Evolutionary conservation across 2,329 filamentous ascomycete genomes (phyloP).

Genomic region (Fusarium sp.): DNA sequence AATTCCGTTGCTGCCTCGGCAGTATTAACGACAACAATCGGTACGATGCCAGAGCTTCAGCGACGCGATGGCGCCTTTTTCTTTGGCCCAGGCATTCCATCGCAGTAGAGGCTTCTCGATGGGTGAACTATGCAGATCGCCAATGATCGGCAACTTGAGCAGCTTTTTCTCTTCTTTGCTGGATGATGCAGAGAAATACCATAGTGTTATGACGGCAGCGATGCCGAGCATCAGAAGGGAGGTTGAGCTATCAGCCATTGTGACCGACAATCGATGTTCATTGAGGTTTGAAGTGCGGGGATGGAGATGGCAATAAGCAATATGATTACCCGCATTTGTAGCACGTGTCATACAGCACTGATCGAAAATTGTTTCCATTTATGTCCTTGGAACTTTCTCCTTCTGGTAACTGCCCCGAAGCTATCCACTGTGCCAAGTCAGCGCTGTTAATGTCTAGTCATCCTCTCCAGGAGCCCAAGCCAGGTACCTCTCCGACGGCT

Average conservation of each 20-base stretch:
- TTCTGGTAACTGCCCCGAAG: too few relatives aligned
- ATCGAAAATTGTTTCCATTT: too few relatives aligned
- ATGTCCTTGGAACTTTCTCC: too few relatives aligned
- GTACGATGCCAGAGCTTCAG: neutral
- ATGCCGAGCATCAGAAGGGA: neutral
- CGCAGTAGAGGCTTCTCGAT: neutral
- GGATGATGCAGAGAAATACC: neutral
- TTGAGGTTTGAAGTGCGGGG: neutral
- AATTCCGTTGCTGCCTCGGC: neutral
- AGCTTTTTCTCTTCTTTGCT: neutral
- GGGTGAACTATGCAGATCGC: neutral
- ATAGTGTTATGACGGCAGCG: neutral
- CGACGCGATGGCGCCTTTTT: neutral
- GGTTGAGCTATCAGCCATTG: neutral
- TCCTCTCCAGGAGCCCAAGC: neutral
- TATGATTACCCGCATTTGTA: too few relatives aligned
- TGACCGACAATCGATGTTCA: too few relatives aligned
- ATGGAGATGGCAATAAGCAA: neutral
- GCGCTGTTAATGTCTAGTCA: too few relatives aligned
- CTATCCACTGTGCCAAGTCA: too few relatives aligned
- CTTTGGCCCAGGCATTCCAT: neutral
- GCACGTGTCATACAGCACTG: too few relatives aligned
- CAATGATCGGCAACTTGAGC: neutral
- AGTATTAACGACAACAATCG: neutral
- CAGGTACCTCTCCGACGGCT: neutral